phyloP scores from a whole-genome alignment of 1,139 yeast species.

The Candida pseudoviswanathii region DNA sequence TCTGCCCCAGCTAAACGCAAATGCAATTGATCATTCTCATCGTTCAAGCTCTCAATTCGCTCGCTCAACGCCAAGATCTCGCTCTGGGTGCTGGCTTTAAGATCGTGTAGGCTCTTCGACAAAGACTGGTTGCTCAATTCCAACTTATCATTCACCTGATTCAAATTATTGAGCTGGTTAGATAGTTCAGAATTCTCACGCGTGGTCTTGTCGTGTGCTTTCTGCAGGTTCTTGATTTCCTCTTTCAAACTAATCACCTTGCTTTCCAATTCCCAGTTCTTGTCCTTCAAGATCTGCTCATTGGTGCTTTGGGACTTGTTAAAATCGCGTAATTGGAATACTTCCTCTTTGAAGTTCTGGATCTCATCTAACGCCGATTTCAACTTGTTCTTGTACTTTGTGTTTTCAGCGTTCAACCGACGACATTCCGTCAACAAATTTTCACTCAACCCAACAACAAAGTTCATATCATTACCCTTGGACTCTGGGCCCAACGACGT shows the following conservation, averaged over 20 bases:
- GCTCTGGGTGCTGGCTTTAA: constrained; percentile 33
- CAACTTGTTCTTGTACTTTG: constrained; percentile 47
- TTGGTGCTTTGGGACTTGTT: constrained; percentile 28
- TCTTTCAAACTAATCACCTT: constrained; percentile 54
- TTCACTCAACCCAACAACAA: constrained; percentile 83
- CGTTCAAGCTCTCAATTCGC: constrained; percentile 58
- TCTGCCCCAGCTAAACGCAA: constrained; percentile 30
- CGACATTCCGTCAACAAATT: constrained; percentile 79
- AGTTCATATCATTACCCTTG: constrained; percentile 68
- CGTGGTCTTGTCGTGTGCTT: constrained; percentile 33
- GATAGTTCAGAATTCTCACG: constrained; percentile 35
- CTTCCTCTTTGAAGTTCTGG: constrained; percentile 39
- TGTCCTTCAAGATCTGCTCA: constrained; percentile 59
- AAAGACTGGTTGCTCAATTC: constrained; percentile 43
- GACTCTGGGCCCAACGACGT: constrained; percentile 47
- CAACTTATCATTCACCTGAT: constrained; percentile 53
- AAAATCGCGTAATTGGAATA: constrained; percentile 32
- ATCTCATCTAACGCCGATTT: constrained; percentile 46
- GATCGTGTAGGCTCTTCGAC: constrained; percentile 35
- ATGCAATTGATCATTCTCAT: constrained; percentile 62
- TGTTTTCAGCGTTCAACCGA: constrained; percentile 70
- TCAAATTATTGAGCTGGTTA: constrained; percentile 29
- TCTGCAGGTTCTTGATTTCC: constrained; percentile 33
- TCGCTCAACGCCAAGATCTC: constrained; percentile 51
- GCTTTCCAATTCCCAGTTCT: constrained; percentile 76